These are phyloP conservation scores for Cyberlindnera misumaiensis DNA, from an alignment of 805 yeast genomes.

Conservation along the genomic window DNA sequence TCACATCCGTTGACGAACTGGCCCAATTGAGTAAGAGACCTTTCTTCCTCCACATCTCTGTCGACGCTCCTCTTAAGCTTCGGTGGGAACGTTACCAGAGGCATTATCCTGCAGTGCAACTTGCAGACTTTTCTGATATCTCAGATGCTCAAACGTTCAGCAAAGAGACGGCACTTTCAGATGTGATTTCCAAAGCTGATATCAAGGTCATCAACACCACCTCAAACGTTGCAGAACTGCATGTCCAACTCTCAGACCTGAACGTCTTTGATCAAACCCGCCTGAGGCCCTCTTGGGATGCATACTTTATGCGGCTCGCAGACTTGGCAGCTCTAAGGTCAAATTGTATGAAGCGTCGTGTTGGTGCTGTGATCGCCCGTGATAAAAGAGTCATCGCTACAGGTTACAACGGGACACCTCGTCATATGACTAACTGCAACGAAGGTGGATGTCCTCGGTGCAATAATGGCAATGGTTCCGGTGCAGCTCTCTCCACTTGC, in stretches of 20 bases:
- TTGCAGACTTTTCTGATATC: conserved; percentile 30
- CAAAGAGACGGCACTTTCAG: conserved; percentile 27
- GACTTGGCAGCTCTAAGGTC: conserved; percentile 88
- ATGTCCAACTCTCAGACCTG: conserved; percentile 31
- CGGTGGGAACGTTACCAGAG: conserved; percentile 30
- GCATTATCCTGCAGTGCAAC: conserved; percentile 22
- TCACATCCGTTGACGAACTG: conserved; percentile 37
- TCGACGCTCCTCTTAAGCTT: conserved; percentile 62
- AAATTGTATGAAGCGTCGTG: conserved; percentile 95
- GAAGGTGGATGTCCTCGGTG: conserved; percentile 95
- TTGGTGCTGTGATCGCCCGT: conserved; percentile 90
- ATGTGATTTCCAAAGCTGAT: conserved; percentile 41
- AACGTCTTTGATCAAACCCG: conserved; percentile 47
- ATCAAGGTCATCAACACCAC: conserved; percentile 52
- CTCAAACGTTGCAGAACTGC: conserved; percentile 29
- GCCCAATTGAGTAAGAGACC: conserved; percentile 59
- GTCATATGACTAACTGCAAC: conserved; percentile 80
- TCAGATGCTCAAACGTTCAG: conserved; percentile 30
- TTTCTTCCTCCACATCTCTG: conserved; percentile 70
- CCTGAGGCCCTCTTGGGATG: conserved; percentile 91
- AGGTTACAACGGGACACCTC: conserved; percentile 97
- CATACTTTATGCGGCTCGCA: conserved; percentile 90
- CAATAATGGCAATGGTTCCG: conserved; percentile 58
- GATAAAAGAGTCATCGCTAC: conserved; percentile 87
- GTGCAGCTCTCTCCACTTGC: conserved; percentile 72